A percentile compares a stretch with the other conserved stretches of the same genome.
Evolutionary conservation across 2,329 filamentous ascomycete species (phyloP).

Genomic region (Colletotrichum camelliae): DNA sequence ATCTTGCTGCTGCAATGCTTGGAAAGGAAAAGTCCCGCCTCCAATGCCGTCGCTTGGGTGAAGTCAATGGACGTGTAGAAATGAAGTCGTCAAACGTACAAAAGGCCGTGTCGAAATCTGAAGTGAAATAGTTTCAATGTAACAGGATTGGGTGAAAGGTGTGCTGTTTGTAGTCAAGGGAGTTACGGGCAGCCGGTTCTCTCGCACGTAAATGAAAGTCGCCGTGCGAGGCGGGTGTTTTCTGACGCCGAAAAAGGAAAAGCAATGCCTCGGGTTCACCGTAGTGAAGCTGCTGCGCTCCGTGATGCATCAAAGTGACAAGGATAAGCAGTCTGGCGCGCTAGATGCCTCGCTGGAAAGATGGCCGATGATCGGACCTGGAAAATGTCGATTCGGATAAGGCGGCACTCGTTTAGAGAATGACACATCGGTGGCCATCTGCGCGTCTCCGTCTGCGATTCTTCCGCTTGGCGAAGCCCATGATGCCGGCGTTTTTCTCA

Average conservation of each 20-base stretch:
- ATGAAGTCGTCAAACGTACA: conserved; percentile 14
- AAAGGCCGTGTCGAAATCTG: conserved; percentile 7
- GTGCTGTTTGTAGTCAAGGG: not conserved
- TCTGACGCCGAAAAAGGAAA: not conserved
- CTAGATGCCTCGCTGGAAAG: not conserved
- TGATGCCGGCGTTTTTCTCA: conserved; percentile 44
- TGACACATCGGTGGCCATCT: conserved; percentile 30
- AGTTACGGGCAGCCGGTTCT: not conserved
- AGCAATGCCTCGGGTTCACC: not conserved
- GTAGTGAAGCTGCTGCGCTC: not conserved
- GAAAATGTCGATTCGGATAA: not conserved
- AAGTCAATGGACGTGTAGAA: not conserved
- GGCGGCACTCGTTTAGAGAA: conserved; percentile 13
- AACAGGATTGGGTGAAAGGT: not conserved
- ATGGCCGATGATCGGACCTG: not conserved
- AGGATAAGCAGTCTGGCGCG: not conserved
- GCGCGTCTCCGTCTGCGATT: conserved; percentile 31
- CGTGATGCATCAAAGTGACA: not conserved
- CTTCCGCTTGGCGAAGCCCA: conserved; percentile 35
- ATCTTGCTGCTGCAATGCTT: not conserved
- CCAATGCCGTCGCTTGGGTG: conserved; percentile 1
- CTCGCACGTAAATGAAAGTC: not conserved
- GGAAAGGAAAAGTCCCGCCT: not conserved
- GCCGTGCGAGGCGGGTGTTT: not conserved
- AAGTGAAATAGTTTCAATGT: not conserved